Conservation (phyloP, 163 green algal species). For the Chlorella variabilis region DNA sequence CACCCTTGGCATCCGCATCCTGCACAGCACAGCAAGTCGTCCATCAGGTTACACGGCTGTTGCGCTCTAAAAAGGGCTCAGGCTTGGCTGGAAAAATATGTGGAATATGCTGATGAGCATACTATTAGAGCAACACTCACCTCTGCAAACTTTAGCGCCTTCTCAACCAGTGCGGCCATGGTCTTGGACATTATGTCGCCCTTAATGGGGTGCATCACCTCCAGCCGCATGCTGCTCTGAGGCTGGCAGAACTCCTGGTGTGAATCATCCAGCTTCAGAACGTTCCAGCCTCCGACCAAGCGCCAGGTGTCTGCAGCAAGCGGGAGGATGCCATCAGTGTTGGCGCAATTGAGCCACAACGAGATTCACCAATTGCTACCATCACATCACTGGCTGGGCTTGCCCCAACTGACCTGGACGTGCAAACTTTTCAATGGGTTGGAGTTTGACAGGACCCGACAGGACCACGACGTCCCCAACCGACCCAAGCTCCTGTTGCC, state of each 20-base stretch:
- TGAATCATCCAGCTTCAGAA: neutral
- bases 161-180: neutral
- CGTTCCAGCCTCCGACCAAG: neutral
- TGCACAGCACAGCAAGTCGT: neutral
- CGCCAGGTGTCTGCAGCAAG: neutral
- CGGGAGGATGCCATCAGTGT: no score
- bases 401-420: no score
- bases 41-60: no score
- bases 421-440: neutral
- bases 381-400: no score
- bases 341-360: no score
- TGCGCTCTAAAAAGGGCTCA: no score
- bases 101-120: no score
- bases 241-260: neutral
- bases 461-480: neutral
- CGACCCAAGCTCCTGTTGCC: neutral
- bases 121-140: no score
- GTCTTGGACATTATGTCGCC: neutral
- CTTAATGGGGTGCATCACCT: slow-evolving; percentile 20
- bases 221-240: neutral
- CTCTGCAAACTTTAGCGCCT: slow-evolving; percentile 6
- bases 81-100: no score
- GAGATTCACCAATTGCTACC: no score
- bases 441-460: neutral
- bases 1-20: neutral